Evolutionary conservation across 2,329 filamentous ascomycete species (phyloP).

Genomic region (Colletotrichum sp.): DNA sequence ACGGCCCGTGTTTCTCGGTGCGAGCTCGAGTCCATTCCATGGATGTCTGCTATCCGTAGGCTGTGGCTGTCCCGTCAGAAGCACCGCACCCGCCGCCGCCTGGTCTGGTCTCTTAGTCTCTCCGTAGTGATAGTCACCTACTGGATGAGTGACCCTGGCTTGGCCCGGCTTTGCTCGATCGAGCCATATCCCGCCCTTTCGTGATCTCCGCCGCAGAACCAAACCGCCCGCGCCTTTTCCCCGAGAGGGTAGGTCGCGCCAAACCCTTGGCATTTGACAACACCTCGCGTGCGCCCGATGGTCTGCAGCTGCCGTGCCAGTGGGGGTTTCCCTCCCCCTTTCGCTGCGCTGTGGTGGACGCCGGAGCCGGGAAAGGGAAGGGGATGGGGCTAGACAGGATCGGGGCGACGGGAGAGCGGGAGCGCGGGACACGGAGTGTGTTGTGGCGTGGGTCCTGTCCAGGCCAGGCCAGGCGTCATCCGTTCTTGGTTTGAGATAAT

Average conservation of each 20-base stretch:
- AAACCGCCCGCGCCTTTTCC: neutral
- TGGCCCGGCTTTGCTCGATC: neutral
- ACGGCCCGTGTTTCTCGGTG: conserved; percentile 15
- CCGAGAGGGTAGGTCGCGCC: neutral
- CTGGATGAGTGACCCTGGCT: neutral
- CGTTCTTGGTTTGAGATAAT: neutral
- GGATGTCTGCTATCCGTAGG: neutral
- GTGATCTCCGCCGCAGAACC: conserved; percentile 1
- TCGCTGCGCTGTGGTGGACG: neutral
- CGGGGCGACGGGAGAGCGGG: neutral
- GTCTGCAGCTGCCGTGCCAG: neutral
- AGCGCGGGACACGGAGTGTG: neutral
- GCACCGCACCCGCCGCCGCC: neutral
- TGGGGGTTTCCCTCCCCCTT: neutral
- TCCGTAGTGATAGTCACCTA: neutral
- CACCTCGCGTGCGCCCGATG: neutral
- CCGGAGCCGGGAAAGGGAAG: neutral
- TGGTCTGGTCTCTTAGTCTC: neutral
- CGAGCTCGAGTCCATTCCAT: neutral
- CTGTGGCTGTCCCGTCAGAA: neutral
- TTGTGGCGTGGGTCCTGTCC: conserved; percentile 4
- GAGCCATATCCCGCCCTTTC: neutral
- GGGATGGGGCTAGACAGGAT: neutral
- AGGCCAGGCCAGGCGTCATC: neutral
- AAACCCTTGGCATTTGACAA: neutral